Evolutionary conservation across 2,329 filamentous ascomycete species (phyloP).

Genomic region (Ceratocystis ficicola): DNA sequence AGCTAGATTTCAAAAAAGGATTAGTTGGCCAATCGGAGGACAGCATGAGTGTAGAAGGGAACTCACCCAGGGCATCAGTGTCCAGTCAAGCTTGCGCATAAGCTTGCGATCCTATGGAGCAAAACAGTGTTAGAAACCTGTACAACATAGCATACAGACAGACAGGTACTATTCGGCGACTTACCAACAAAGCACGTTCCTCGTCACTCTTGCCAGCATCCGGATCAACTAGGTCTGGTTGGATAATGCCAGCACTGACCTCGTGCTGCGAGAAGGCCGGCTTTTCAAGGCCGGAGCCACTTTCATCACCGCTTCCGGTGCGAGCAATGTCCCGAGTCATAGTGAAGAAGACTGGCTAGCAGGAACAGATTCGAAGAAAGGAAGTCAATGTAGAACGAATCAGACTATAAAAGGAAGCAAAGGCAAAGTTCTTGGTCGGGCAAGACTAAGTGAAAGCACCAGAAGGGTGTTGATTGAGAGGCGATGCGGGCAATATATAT

Average conservation of each 20-base stretch:
- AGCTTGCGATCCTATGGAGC: constrained; percentile 45
- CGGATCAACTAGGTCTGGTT: constrained; percentile 27
- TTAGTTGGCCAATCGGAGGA: not conserved
- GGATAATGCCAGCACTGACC: not conserved
- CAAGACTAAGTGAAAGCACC: not conserved
- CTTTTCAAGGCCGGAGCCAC: constrained; percentile 18
- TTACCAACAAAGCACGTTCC: constrained; percentile 49
- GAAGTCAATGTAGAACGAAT: not conserved
- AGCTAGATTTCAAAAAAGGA: constrained; percentile 32
- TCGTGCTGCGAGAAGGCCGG: constrained; percentile 14
- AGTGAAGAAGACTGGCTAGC: not conserved
- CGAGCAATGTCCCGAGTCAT: constrained; percentile 16
- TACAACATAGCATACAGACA: not conserved
- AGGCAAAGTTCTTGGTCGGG: not conserved
- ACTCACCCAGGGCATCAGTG: constrained; percentile 47
- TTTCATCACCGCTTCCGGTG: constrained; percentile 18
- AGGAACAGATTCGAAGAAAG: not conserved
- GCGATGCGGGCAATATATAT: not conserved
- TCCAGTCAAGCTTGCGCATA: constrained; percentile 48
- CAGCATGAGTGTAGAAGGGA: not conserved
- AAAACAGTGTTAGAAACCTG: not conserved
- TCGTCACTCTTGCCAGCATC: constrained; percentile 53
- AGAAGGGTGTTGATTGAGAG: not conserved
- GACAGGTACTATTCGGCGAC: constrained; percentile 24
- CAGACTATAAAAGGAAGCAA: not conserved